Percentiles rank a stretch among this genome's conserved stretches.
These are phyloP conservation scores for Mortierella sp. DNA, from an alignment of 371 early-diverging fungal species.

Conservation along the genomic window DNA sequence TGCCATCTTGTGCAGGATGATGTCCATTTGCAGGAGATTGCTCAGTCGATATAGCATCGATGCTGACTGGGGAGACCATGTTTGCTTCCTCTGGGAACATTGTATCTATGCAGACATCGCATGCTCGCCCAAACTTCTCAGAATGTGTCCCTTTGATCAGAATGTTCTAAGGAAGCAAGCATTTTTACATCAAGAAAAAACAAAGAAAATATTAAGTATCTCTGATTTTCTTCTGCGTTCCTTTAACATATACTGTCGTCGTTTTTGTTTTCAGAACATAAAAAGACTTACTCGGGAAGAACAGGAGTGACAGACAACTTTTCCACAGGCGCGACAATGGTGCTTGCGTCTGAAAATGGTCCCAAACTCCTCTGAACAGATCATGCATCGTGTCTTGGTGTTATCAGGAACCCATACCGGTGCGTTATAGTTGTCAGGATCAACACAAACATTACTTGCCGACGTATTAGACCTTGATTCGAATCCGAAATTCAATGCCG, in stretches of 20 bases:
- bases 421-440: conserved; percentile 65
- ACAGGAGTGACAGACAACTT: conserved; percentile 76
- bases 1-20: background rate
- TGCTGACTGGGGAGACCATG: conserved; percentile 16
- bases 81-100: conserved; percentile 59
- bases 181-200: background rate
- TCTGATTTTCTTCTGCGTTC: too few species aligned
- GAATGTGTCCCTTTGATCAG: conserved; percentile 56
- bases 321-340: conserved; percentile 81
- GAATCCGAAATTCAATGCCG: conserved; percentile 1
- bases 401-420: conserved; percentile 79
- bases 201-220: background rate
- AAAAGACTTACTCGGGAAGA: conserved; percentile 59
- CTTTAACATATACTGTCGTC: too few species aligned
- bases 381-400: conserved; percentile 62
- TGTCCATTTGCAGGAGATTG: conserved; percentile 36
- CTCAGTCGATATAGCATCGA: conserved; percentile 20
- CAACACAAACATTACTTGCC: background rate
- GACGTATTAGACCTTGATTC: conserved; percentile 12
- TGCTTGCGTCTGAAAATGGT: conserved; percentile 69
- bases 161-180: conserved; percentile 53
- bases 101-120: conserved; percentile 65
- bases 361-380: conserved; percentile 65
- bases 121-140: conserved; percentile 64
- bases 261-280: too few species aligned